A percentile compares a stretch with the other conserved stretches of the same genome.
These are phyloP conservation scores for Cytospora leucostoma DNA, from an alignment of 2,329 filamentous ascomycete species.

Conservation along the genomic window DNA sequence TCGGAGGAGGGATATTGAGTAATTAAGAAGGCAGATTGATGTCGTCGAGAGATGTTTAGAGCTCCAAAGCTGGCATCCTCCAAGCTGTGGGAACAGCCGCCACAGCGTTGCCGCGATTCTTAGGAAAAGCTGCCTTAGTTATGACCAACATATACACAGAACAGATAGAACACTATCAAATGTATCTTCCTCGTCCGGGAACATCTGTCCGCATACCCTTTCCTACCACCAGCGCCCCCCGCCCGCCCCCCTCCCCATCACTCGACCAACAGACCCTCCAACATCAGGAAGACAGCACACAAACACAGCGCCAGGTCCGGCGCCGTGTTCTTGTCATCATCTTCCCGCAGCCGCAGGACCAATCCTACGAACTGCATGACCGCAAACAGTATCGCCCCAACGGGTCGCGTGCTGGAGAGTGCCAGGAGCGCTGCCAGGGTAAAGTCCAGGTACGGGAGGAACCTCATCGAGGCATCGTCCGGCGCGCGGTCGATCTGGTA, in stretches of 20 bases:
- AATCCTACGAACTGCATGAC: slow-evolving; percentile 28
- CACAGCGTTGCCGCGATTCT: too few species aligned
- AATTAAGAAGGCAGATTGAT: too few species aligned
- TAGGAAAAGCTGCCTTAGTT: too few species aligned
- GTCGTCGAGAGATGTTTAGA: too few species aligned
- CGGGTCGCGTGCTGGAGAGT: slow-evolving; percentile 3
- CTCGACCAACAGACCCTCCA: slow-evolving; percentile 6
- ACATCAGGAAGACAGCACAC: not conserved
- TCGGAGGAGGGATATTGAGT: too few species aligned
- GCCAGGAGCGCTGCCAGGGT: slow-evolving; percentile 26
- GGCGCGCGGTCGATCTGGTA: slow-evolving; percentile 33
- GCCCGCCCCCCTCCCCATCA: not conserved
- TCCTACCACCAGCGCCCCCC: not conserved
- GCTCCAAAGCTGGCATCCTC: too few species aligned
- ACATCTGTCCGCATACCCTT: too few species aligned
- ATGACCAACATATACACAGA: too few species aligned
- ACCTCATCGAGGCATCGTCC: slow-evolving; percentile 27
- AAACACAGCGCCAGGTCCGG: slow-evolving; percentile 18
- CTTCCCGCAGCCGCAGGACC: slow-evolving; percentile 25
- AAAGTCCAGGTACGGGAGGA: slow-evolving; percentile 29
- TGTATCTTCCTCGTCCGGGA: too few species aligned
- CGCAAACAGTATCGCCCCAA: slow-evolving; percentile 17
- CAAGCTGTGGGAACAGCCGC: too few species aligned
- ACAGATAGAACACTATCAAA: too few species aligned
- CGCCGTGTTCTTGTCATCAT: slow-evolving; percentile 12